Evolutionary conservation across 2,329 filamentous ascomycete species (phyloP).

Genomic region (Penicillium fuscoglaucum): DNA sequence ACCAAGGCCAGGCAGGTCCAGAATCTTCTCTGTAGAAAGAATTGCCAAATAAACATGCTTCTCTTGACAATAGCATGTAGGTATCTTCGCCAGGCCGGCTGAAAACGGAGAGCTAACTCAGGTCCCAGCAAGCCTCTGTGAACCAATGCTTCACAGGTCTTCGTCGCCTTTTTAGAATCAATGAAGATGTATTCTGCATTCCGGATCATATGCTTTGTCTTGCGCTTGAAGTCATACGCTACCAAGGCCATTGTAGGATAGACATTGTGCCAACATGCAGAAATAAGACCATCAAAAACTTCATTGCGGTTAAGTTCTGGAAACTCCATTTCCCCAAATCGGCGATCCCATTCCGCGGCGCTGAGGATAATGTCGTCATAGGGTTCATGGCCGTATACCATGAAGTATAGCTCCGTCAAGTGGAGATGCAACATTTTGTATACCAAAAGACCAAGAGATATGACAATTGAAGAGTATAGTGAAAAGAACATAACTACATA

Average conservation of each 20-base stretch:
- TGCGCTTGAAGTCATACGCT: conserved; percentile 23
- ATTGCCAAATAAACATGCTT: conserved; percentile 9
- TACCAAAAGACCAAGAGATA: too few species aligned
- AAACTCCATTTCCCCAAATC: conserved; percentile 20
- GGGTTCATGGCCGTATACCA: conserved; percentile 24
- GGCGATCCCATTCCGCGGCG: conserved; percentile 1
- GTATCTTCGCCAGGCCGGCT: conserved; percentile 16
- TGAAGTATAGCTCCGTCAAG: conserved; percentile 17
- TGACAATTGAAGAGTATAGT: too few species aligned
- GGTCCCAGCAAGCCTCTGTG: conserved; percentile 16
- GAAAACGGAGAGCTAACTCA: conserved; percentile 15
- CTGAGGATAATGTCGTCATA: conserved; percentile 9
- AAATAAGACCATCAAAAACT: conserved; percentile 21
- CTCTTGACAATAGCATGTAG: conserved; percentile 8
- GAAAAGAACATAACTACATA: too few species aligned
- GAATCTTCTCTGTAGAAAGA: conserved; percentile 10
- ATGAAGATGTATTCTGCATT: conserved; percentile 16
- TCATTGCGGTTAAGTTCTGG: conserved; percentile 20
- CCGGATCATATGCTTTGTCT: conserved; percentile 14
- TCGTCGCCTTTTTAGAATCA: conserved; percentile 15
- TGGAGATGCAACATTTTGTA: too few species aligned
- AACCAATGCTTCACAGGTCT: conserved; percentile 14
- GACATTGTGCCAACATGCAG: conserved; percentile 22
- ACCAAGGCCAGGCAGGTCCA: conserved; percentile 5
- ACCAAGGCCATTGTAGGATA: conserved; percentile 24